A percentile compares a stretch with the other conserved stretches of the same genome.
Conservation (phyloP, 2,329 filamentous ascomycete genomes). For the Paraconiothyrium brasiliense region DNA sequence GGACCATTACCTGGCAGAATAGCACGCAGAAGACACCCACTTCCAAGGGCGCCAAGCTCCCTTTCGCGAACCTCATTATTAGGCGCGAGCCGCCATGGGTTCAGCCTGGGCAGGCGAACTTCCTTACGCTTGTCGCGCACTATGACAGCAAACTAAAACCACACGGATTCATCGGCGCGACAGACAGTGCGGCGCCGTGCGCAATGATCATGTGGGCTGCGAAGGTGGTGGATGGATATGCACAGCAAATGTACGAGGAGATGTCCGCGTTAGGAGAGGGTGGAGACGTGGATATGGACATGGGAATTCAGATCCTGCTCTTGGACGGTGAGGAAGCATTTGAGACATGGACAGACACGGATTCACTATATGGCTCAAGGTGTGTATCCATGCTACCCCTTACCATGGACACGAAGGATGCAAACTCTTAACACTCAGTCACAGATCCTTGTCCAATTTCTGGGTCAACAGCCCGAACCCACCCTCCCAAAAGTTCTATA, state of each 20-base stretch:
- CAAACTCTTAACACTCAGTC: conserved; percentile 3
- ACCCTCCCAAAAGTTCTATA: conserved; percentile 68
- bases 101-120: conserved; percentile 75
- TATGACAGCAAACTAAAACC: conserved; percentile 88
- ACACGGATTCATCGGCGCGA: conserved; percentile 89
- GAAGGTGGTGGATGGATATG: conserved; percentile 77
- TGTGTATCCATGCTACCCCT: conserved; percentile 47
- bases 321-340: conserved; percentile 97
- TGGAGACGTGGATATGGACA: conserved; percentile 72
- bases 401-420: background rate
- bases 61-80: conserved; percentile 88
- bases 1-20: conserved; percentile 87
- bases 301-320: conserved; percentile 87
- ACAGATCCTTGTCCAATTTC: conserved; percentile 74
- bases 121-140: conserved; percentile 89
- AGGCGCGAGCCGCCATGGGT: conserved; percentile 88
- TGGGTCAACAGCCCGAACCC: conserved; percentile 80
- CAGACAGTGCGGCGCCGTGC: conserved; percentile 92
- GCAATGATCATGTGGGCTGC: conserved; percentile 92
- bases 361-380: conserved; percentile 90
- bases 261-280: conserved; percentile 68
- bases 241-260: conserved; percentile 82
- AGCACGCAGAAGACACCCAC: conserved; percentile 85
- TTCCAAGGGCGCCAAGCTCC: conserved; percentile 74
- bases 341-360: conserved; percentile 76